Evolutionary conservation across 2,329 filamentous ascomycete species (phyloP), one percentile per base, ranked within the genome.

Genomic region (Lasiodiplodia sp.): DNA sequence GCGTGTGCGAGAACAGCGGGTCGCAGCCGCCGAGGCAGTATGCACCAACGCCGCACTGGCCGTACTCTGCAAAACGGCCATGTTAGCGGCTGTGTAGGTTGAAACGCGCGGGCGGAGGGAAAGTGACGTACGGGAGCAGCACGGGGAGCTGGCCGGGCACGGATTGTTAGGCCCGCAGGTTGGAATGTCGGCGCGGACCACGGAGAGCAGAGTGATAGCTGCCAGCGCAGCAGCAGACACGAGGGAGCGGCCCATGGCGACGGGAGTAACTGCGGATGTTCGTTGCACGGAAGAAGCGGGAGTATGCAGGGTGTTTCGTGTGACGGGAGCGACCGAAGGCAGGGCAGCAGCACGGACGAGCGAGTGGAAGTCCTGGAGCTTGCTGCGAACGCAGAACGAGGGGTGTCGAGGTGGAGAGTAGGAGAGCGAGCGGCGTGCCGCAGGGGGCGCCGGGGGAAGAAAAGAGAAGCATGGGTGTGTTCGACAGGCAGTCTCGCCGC

Each of bases 21-120:
- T 98, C 95, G 84, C 96, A 99, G 71, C 96, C 96, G 75, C 96
- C 96, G 23, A 99, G 88, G 77, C 96, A 99, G 87, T 92, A 98
- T 68, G 94, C 96, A 75, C 96, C 96, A 68, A 94, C 89, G 83
- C 95, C 96, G 77, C 96, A 98, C 80, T 95, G 86, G 75, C 93
- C 93, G 81, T 97, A 98, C 81, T 96, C 93, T 97, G 73, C 38
- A 51, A 2, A 16, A 16, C 21, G 44, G 21, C 25, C 51, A 53
- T 10, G 40, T 21, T 37, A 56, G 34, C 53, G 18, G 38, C 23
- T 28, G 16, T 49, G 57, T 40, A 21, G 18, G n/a, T 12, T 51
- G 60, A 52, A 52, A 52, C 44, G 16, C 21, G 91, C 23, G 55
- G 28, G 37, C 34, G 38, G 28, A 44, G 28, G 14, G 44, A 1